Evolutionary conservation across 2,329 filamentous ascomycete genomes (phyloP).

Genomic region (Xylariaceae sp.): DNA sequence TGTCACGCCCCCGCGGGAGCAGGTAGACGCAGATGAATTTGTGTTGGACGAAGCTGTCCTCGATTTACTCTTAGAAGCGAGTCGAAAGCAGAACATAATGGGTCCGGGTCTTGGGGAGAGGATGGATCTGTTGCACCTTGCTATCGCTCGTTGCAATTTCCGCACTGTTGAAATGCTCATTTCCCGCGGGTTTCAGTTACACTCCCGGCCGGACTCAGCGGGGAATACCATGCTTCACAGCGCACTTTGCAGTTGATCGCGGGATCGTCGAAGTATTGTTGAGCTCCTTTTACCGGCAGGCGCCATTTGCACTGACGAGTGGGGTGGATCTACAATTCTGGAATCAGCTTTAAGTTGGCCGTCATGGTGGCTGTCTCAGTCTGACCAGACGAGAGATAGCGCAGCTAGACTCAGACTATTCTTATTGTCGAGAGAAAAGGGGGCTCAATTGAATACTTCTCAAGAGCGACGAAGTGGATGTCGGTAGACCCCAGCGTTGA

Average conservation of each 20-base stretch:
- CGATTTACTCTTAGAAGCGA: neutral
- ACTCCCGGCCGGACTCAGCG: neutral
- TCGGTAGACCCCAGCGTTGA: neutral
- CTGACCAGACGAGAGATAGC: too few species aligned
- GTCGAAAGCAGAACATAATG: neutral
- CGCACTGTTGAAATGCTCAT: neutral
- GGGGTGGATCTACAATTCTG: neutral
- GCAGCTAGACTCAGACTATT: too few species aligned
- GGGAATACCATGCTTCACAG: neutral
- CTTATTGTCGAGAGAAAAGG: neutral
- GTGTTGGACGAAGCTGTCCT: conserved; percentile 1
- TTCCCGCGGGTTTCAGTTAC: neutral
- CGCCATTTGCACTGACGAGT: too few species aligned
- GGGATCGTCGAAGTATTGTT: neutral
- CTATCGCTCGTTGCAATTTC: neutral
- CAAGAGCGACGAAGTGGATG: too few species aligned
- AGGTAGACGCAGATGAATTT: too few species aligned
- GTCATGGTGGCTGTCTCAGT: too few species aligned
- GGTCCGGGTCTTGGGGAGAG: too few species aligned
- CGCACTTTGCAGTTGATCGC: neutral
- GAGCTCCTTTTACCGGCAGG: neutral
- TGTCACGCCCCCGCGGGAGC: too few species aligned
- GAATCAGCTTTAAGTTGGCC: conserved; percentile 1
- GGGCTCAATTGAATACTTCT: neutral
- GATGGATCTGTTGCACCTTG: neutral